phyloP scores from a whole-genome alignment of 352 stramenopile genomes.

The Phytophthora citrophthora region DNA sequence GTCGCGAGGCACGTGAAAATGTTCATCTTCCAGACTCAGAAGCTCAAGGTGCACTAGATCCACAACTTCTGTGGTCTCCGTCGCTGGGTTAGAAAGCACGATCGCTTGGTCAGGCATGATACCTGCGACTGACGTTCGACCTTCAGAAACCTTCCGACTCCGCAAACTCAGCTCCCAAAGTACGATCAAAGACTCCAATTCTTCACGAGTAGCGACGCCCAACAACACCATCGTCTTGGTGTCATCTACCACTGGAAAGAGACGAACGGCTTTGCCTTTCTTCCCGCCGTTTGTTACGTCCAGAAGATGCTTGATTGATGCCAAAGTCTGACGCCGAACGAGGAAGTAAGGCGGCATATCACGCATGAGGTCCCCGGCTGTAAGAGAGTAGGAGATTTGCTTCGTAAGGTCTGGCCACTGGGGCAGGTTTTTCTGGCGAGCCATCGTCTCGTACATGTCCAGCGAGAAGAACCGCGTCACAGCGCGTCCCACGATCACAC shows the following conservation, averaged over 20 bases:
- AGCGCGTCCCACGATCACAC: constrained; percentile 73
- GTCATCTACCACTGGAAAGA: constrained; percentile 79
- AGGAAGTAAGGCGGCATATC: constrained; percentile 52
- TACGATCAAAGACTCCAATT: constrained; percentile 67
- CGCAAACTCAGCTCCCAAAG: constrained; percentile 61
- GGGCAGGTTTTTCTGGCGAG: constrained; percentile 78
- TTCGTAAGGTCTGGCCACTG: constrained; percentile 83
- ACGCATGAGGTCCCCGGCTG: constrained; percentile 77
- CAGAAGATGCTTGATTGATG: constrained; percentile 55
- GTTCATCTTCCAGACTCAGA: constrained; percentile 64
- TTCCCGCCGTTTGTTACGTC: constrained; percentile 31
- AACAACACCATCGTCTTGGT: constrained; percentile 66
- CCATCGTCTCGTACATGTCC: constrained; percentile 88
- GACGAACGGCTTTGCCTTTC: constrained; percentile 40
- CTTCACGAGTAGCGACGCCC: constrained; percentile 61
- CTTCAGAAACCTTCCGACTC: constrained; percentile 10
- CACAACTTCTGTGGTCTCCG: constrained; percentile 34
- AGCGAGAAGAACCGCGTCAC: constrained; percentile 77
- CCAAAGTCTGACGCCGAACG: constrained; percentile 56
- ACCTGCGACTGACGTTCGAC: constrained; percentile 27
- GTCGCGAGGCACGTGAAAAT: constrained; percentile 74
- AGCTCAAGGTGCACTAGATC: constrained; percentile 71
- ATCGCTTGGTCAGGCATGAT: constrained; percentile 32
- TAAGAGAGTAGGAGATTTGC: constrained; percentile 77
- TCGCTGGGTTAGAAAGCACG: constrained; percentile 45